These are phyloP conservation scores for Hypoxylon sp. DNA, from an alignment of 2,329 filamentous ascomycete genomes.

Conservation along the genomic window DNA sequence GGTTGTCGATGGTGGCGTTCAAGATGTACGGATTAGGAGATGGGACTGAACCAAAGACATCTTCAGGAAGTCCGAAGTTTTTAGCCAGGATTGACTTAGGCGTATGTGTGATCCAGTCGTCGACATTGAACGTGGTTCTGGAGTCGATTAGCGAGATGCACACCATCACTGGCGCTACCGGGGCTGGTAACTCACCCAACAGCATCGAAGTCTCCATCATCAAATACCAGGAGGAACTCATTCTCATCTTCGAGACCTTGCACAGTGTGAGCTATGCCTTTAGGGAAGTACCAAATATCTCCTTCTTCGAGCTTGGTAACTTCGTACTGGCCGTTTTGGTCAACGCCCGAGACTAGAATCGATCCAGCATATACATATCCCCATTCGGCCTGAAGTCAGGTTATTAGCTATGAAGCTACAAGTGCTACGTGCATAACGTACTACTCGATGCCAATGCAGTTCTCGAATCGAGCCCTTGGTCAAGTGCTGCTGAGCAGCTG, in stretches of 20 bases:
- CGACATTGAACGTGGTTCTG: slow-evolving; percentile 79
- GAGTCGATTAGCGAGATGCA: background rate
- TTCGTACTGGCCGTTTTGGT: slow-evolving; percentile 71
- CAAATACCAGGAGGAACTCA: slow-evolving; percentile 76
- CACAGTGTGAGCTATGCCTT: slow-evolving; percentile 74
- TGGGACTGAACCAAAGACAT: slow-evolving; percentile 72
- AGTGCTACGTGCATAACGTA: slow-evolving; percentile 55
- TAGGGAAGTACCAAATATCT: slow-evolving; percentile 79
- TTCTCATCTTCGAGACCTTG: slow-evolving; percentile 77
- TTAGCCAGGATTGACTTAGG: slow-evolving; percentile 75
- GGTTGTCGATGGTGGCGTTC: slow-evolving; percentile 66
- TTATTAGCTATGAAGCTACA: slow-evolving; percentile 12
- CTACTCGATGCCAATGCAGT: slow-evolving; percentile 77
- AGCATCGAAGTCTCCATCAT: slow-evolving; percentile 76
- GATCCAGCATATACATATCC: slow-evolving; percentile 71
- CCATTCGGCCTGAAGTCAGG: slow-evolving; percentile 71
- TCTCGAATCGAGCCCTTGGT: slow-evolving; percentile 76
- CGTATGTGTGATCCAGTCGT: slow-evolving; percentile 78
- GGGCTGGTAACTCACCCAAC: slow-evolving; percentile 60
- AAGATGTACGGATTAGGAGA: slow-evolving; percentile 73
- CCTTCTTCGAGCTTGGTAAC: slow-evolving; percentile 70
- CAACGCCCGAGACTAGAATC: slow-evolving; percentile 72
- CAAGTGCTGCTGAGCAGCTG: slow-evolving; percentile 77
- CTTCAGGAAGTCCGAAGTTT: slow-evolving; percentile 75
- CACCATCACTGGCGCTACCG: background rate